Evolutionary conservation across 2,329 filamentous ascomycete genomes (phyloP).

Genomic region (Escovopsis sp.): DNA sequence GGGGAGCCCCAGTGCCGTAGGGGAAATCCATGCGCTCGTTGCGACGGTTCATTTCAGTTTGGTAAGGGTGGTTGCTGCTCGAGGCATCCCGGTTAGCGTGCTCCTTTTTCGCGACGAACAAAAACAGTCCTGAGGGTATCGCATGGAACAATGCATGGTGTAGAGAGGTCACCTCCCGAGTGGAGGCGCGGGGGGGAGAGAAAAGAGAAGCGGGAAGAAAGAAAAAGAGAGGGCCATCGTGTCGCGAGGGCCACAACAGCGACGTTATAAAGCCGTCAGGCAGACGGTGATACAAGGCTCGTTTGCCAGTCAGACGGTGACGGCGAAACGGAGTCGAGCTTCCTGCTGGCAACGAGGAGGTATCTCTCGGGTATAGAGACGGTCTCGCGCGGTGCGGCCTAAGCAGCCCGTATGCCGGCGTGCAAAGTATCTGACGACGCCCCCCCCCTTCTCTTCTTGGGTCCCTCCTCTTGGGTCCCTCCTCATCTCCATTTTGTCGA

Average conservation of each 20-base stretch:
- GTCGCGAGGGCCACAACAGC: conserved; percentile 8
- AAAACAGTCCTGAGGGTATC: conserved; percentile 13
- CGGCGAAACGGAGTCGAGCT: conserved; percentile 3
- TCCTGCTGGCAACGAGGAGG: conserved; percentile 5
- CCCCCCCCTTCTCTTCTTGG: too few relatives aligned
- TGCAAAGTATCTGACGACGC: too few relatives aligned
- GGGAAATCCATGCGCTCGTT: conserved; percentile 29
- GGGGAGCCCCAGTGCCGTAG: conserved; percentile 22
- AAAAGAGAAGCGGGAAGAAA: too few relatives aligned
- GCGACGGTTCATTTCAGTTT: conserved; percentile 34
- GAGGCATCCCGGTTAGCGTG: conserved; percentile 15
- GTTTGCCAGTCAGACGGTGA: conserved; percentile 7
- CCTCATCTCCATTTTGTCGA: too few relatives aligned
- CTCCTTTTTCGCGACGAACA: conserved; percentile 9
- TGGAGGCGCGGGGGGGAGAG: not conserved
- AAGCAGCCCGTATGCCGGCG: too few relatives aligned
- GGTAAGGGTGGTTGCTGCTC: conserved; percentile 32
- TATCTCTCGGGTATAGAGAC: conserved; percentile 9
- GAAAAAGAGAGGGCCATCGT: too few relatives aligned
- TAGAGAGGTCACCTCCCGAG: conserved; percentile 6
- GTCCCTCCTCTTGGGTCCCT: too few relatives aligned
- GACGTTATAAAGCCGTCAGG: conserved; percentile 10
- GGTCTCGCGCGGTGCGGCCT: conserved; percentile 8
- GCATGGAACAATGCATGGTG: conserved; percentile 9
- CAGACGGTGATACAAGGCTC: conserved; percentile 13